Base-by-base conservation (phyloP, 352 stramenopile genomes). In the Pythium sukuiense region DNA sequence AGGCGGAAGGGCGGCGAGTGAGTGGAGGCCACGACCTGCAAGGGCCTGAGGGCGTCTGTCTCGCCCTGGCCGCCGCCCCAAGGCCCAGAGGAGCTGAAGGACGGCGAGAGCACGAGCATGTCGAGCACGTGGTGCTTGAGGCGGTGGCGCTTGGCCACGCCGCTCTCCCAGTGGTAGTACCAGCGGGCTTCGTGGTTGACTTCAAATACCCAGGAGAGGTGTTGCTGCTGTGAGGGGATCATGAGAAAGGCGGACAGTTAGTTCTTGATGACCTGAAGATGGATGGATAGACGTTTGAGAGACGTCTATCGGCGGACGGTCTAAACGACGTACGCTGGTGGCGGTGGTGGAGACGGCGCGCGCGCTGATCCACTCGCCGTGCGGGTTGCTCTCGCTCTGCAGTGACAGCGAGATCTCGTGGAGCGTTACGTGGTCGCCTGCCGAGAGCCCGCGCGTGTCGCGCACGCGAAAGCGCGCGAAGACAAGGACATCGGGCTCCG, bases 121-220 rank as follows among this genome's bases (percentile, higher is more conserved):
- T 72, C 63, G n/a, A 88, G 68, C 37, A 81, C 72, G 63, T 88
- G 81, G 50, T 81, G 72, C 12, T 66, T 81, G 59, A 81, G 77
- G 3, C 81, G 74, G 41, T 85, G 74, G 13, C 69, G 59, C 65
- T 85, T 88, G 27, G 72, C 84, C 35, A 74, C 79, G 6, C 71
- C 76, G 54, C 78, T 88, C 37, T 85, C 81, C 79, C 81, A 90
- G 33, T 80, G 61, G 72, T 90, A 90, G 61, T 84, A 88, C 81
- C 81, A 90, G n/a, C 78, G 69, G 11, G 77, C 80, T 12, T 64
- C 58, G 1, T 68, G 49, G 46, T 87, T 89, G 67, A 89, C 70
- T 65, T 81, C 66, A 48, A 86, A 87, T 12, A 35, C 20, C 29
- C 45, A 54, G 2, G 39, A 7, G 16, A 55, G 13, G 3, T 33